Conservation (phyloP, 2,329 filamentous ascomycete genomes). For the Hyphodiscus sp. region DNA sequence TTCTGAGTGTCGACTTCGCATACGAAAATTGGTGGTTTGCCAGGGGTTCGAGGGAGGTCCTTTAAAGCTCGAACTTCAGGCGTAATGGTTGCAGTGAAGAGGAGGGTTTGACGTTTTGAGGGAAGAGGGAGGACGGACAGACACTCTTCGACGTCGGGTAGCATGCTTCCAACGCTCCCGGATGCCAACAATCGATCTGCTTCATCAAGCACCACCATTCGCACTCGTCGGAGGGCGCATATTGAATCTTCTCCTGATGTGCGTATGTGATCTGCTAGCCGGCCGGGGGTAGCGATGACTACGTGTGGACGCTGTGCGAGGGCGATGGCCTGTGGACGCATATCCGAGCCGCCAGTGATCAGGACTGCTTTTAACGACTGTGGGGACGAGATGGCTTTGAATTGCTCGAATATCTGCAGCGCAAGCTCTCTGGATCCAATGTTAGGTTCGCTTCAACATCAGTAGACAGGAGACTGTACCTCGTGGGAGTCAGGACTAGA, state of each 20-base stretch:
- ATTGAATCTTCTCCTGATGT: conserved; percentile 89
- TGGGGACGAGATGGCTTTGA: conserved; percentile 84
- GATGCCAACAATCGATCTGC: conserved; percentile 80
- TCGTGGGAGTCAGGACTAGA: conserved; percentile 80
- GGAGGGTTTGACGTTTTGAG: conserved; percentile 75
- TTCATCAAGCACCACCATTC: conserved; percentile 89
- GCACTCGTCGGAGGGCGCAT: conserved; percentile 69
- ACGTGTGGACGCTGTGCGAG: conserved; percentile 79
- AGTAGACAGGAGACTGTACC: conserved; percentile 36
- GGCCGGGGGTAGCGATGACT: conserved; percentile 88
- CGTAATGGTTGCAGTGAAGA: conserved; percentile 95
- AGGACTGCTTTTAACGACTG: conserved; percentile 82
- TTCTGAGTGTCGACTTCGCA: conserved; percentile 77
- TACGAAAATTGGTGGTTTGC: conserved; percentile 74
- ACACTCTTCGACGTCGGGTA: conserved; percentile 89
- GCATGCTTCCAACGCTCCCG: conserved; percentile 73
- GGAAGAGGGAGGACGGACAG: conserved; percentile 74
- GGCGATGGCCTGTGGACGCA: conserved; percentile 82
- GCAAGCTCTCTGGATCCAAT: conserved; percentile 66
- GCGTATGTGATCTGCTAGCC: conserved; percentile 87
- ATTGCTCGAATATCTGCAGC: conserved; percentile 92
- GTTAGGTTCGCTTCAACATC: conserved; percentile 3
- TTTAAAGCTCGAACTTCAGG: conserved; percentile 85
- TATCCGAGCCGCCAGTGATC: conserved; percentile 89
- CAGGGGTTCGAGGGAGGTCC: conserved; percentile 61